These are phyloP conservation scores for Eleusine indica DNA, from an alignment of 176 grass and related monocot genomes.

Conservation along the genomic window DNA sequence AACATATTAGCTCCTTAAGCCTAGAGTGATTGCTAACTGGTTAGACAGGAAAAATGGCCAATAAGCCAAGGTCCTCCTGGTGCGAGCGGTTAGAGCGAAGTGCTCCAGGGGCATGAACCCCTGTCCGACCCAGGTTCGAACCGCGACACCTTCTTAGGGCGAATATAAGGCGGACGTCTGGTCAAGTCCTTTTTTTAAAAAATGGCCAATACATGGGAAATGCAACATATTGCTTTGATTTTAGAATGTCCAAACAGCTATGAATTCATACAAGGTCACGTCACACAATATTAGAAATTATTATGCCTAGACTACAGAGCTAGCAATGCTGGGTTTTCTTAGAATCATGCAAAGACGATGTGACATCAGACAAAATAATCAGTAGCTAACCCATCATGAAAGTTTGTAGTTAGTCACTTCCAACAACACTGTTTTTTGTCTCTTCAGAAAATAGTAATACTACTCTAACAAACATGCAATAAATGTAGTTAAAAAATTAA, in stretches of 20 bases:
- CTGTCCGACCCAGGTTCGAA: too few relatives aligned
- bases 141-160: too few relatives aligned
- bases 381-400: not conserved
- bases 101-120: too few relatives aligned
- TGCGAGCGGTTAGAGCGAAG: too few relatives aligned
- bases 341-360: too few relatives aligned
- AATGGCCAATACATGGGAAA: not conserved
- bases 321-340: not conserved
- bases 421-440: not conserved
- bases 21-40: not conserved
- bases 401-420: not conserved
- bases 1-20: not conserved
- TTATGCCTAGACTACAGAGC: not conserved
- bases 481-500: too few relatives aligned
- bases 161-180: too few relatives aligned
- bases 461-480: not conserved
- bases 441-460: not conserved
- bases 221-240: slow-evolving; percentile 1
- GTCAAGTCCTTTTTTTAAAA: too few relatives aligned
- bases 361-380: not conserved
- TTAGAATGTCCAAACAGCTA: not conserved
- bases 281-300: not conserved
- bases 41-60: not conserved
- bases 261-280: not conserved
- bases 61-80: too few relatives aligned